Evolutionary conservation across 2,329 filamentous ascomycete species (phyloP), one percentile per base, ranked within the genome.

Genomic region (Neobulgaria alba): DNA sequence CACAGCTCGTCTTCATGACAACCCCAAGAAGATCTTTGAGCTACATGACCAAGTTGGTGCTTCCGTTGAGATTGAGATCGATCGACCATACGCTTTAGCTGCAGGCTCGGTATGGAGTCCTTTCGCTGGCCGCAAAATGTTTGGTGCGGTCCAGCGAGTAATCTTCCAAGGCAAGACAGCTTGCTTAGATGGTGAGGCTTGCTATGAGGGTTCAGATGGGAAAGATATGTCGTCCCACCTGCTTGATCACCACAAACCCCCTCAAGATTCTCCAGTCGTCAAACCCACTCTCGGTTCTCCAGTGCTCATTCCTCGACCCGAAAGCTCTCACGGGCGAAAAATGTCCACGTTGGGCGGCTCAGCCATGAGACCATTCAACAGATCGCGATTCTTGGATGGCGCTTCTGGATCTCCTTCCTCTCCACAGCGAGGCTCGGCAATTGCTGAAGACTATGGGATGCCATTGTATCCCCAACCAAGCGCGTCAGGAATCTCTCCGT

Each of bases 11-110:
- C 71, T 89, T 34, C 82, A 88, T 59, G 79, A 85, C 57, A 88
- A 87, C 59, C 84, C 84, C 2, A 84, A 82, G 66, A 74, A 75
- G 58, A 88, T 89, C 54, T 89, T 89, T 52, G 83, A 89, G 66
- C 73, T 89, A 37, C 84, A 89, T 50, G 84, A 89, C 52, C 84
- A 89, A 63, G 64, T 73, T n/a, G 79, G 79, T 43, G 79, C 81
- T 29, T 76, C 75, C 4, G 71, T 89, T 26, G 84, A 89, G 66
- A 72, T 85, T 16, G 84, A 88, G 63, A 70, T 88, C 52, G 83
- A 86, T 58, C 76, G 84, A 33, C 72, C 79, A 2, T 84, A 83
- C 60, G 68, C 73, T 3, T 67, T 81, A 41, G 63, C 74, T 36
- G 60, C 62, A 42, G 61, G 66, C 16, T 51, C 67, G 23, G 61